A percentile compares a stretch with the other conserved stretches of the same genome.
Conservation (phyloP, 2,329 filamentous ascomycete genomes). For the Sordariomycetes sp. region DNA sequence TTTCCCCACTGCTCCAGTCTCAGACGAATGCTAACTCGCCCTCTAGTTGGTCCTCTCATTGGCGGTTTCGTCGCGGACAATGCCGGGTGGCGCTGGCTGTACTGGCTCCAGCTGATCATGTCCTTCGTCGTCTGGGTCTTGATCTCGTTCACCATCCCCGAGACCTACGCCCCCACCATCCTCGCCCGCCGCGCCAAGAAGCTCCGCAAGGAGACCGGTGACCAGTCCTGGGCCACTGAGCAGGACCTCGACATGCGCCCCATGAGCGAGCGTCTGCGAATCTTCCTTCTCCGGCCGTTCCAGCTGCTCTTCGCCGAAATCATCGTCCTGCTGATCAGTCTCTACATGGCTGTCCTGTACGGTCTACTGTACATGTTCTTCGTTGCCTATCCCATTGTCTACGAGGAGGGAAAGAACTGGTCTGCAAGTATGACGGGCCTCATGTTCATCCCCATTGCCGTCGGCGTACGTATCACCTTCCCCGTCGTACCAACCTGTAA, state of each 20-base stretch:
- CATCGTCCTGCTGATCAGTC: conserved; percentile 70
- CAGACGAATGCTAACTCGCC: not conserved
- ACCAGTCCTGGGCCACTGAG: conserved; percentile 60
- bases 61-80: conserved; percentile 65
- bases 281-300: conserved; percentile 73
- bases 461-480: conserved; percentile 35
- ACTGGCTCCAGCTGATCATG: conserved; percentile 77
- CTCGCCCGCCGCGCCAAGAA: conserved; percentile 58
- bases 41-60: conserved; percentile 51
- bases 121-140: conserved; percentile 56
- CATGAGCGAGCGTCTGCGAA: conserved; percentile 50
- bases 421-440: conserved; percentile 60
- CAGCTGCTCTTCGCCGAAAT: conserved; percentile 74
- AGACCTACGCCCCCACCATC: conserved; percentile 76
- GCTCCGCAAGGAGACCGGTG: conserved; percentile 55
- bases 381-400: conserved; percentile 58
- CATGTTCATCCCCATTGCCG: conserved; percentile 75
- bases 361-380: conserved; percentile 68
- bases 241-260: conserved; percentile 65
- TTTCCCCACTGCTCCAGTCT: not conserved
- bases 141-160: conserved; percentile 79
- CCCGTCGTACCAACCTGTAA: not conserved
- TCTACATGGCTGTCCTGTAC: conserved; percentile 80
- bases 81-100: conserved; percentile 69
- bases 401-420: conserved; percentile 68